Evolutionary conservation across 2,329 filamentous ascomycete genomes (phyloP), one percentile per base, ranked within the genome.

Genomic region (Microthyrium microscopicum): DNA sequence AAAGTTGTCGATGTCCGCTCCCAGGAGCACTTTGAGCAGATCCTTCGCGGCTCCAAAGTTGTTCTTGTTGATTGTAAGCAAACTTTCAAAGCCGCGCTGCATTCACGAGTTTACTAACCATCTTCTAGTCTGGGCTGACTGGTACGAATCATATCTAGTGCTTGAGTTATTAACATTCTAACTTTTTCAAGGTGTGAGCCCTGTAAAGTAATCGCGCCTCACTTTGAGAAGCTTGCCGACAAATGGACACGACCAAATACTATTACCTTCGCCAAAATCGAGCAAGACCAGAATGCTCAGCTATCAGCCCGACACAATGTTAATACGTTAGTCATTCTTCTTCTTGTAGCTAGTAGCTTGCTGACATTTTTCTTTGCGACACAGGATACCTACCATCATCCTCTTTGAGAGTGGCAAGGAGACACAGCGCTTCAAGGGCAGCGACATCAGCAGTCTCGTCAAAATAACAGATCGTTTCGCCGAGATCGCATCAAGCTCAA

Each of bases 311-410:
- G 39, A 70, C 89, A 92, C 58, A 62, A 64, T 42, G 66, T 95
- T 48, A 74, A 72, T 15, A 69, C 71, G 56, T 74, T 58, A 45
- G 67, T 54, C 26, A 37, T 7, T 13, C 27, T 29, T 15, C 27
- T 15, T 29, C 9, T 29, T 11, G 8, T 9, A 9, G 16, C 27
- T 21, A 26, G 35, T 25, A 28, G 26, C 20, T 33, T 20, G 11
- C 16, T 21, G n/a, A n/a, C n/a, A n/a, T n/a, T n/a, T n/a, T n/a
- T n/a, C n/a, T n/a, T n/a, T n/a, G n/a, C 8, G 15, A 19, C 12
- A 15, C 38, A 69, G 67, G 42, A 85, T 87, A 50, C 89, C 89
- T 6, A 92, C 85, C n/a, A 93, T 95, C 55, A 69, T 95, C 49
- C 68, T 94, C 48, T 64, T 64, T 62, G 77, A 77, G 46, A 68